Conservation (phyloP, 495 filamentous ascomycete species). For the Articulospora tetracladia region DNA sequence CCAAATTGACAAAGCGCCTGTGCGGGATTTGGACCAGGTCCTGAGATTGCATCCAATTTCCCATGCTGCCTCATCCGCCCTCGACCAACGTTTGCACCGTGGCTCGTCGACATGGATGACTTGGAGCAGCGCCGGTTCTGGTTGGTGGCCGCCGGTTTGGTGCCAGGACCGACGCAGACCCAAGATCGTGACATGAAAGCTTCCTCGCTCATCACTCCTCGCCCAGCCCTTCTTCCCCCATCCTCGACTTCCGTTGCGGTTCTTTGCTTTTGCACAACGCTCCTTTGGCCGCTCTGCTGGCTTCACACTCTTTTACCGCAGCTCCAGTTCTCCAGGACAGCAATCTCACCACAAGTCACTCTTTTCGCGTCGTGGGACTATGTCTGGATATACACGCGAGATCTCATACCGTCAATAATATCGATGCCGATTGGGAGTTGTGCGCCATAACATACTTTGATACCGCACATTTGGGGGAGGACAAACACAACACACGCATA, state of each 20-base stretch:
- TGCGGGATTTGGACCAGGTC: not conserved
- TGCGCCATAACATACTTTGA: not conserved
- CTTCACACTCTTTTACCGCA: slow-evolving; percentile 9
- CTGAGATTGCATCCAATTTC: not conserved
- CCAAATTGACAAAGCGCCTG: not conserved
- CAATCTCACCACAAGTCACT: slow-evolving; percentile 17
- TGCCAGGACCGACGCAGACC: too few species aligned
- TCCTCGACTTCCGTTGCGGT: slow-evolving; percentile 11
- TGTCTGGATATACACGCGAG: not conserved
- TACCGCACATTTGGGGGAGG: not conserved
- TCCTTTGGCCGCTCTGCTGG: slow-evolving; percentile 5
- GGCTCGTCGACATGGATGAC: not conserved
- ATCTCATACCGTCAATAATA: not conserved
- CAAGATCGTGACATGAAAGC: not conserved
- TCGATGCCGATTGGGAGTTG: not conserved
- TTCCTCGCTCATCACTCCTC: slow-evolving; percentile 3
- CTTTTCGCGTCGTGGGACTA: slow-evolving; percentile 4
- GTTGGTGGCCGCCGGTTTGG: not conserved
- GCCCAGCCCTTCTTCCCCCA: slow-evolving; percentile 1
- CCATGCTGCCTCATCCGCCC: not conserved
- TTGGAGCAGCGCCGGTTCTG: not conserved
- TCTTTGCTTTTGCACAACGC: slow-evolving; percentile 17
- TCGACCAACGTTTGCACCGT: not conserved
- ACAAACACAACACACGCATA: not conserved
- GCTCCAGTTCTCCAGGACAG: not conserved